phyloP scores from a whole-genome alignment of 2,329 filamentous ascomycete species.

The Drechslerella coelobrocha region DNA sequence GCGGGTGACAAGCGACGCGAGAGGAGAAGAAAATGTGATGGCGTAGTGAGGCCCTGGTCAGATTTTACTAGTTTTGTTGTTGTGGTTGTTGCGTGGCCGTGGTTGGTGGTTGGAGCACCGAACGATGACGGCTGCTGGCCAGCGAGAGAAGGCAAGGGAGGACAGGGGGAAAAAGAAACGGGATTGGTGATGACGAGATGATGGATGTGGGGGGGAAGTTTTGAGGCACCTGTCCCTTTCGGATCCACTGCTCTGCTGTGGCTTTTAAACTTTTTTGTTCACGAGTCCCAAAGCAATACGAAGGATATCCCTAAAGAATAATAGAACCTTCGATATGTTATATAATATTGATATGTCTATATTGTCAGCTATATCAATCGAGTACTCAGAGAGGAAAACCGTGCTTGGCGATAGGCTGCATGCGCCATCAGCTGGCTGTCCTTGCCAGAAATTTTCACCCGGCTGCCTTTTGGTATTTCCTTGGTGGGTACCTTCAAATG shows the following conservation, averaged over 20 bases:
- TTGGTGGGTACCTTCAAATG: neutral
- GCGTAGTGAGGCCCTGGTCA: slow-evolving; percentile 40
- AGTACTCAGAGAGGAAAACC: too few species aligned
- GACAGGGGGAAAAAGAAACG: slow-evolving; percentile 36
- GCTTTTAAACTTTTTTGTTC: slow-evolving; percentile 29
- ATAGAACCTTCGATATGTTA: too few species aligned
- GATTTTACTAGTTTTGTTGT: slow-evolving; percentile 28
- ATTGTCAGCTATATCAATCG: too few species aligned
- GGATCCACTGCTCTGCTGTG: slow-evolving; percentile 22
- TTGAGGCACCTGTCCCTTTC: slow-evolving; percentile 39
- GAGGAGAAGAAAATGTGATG: slow-evolving; percentile 38
- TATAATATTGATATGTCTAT: too few species aligned
- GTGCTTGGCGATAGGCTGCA: too few species aligned
- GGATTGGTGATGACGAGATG: slow-evolving; percentile 42
- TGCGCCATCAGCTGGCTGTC: neutral
- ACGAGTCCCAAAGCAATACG: slow-evolving; percentile 19
- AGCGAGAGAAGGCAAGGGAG: slow-evolving; percentile 29
- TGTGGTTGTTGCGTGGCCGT: slow-evolving; percentile 44
- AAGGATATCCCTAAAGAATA: neutral
- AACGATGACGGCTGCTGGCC: slow-evolving; percentile 44
- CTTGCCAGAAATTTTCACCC: neutral
- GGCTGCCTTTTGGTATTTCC: neutral
- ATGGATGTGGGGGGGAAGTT: slow-evolving; percentile 14
- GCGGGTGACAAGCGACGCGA: slow-evolving; percentile 48
- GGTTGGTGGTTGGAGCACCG: slow-evolving; percentile 50